These are phyloP conservation scores for Neobulgaria alba DNA, from an alignment of 2,329 filamentous ascomycete genomes.

Conservation along the genomic window DNA sequence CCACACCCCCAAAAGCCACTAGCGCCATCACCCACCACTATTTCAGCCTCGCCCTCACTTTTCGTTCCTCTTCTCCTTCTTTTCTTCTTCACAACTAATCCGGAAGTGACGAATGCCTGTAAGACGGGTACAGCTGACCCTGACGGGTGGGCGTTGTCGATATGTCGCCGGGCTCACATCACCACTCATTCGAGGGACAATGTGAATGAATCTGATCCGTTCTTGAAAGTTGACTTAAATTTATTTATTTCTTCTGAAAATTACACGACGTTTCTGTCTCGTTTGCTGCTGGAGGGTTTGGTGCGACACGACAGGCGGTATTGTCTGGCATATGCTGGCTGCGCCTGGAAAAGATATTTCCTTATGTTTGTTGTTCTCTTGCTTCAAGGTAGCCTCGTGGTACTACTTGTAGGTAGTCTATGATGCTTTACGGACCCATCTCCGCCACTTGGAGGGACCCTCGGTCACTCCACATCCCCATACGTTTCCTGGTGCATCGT, in stretches of 20 bases:
- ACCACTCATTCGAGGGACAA: slow-evolving; percentile 57
- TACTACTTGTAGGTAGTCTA: no score
- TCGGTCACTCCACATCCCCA: no score
- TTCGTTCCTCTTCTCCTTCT: slow-evolving; percentile 19
- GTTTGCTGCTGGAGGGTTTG: neutral
- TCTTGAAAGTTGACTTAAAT: slow-evolving; percentile 8
- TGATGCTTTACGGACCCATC: no score
- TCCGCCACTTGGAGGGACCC: no score
- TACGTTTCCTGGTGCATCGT: no score
- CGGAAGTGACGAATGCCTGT: slow-evolving; percentile 67
- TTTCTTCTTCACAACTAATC: slow-evolving; percentile 63
- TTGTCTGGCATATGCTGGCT: no score
- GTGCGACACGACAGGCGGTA: no score
- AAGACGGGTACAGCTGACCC: slow-evolving; percentile 45
- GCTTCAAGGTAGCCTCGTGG: no score
- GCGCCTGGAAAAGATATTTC: no score
- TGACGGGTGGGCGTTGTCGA: slow-evolving; percentile 51
- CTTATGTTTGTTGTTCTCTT: no score
- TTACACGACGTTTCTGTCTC: no score
- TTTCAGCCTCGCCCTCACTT: slow-evolving; percentile 2
- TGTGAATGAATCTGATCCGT: slow-evolving; percentile 56
- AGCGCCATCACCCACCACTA: neutral
- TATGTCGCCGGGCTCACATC: slow-evolving; percentile 54
- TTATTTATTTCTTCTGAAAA: neutral
- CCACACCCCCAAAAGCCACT: neutral